Evolutionary conservation across 768 basidiomycete species (phyloP).

Genomic region (Calvatia gigantea): DNA sequence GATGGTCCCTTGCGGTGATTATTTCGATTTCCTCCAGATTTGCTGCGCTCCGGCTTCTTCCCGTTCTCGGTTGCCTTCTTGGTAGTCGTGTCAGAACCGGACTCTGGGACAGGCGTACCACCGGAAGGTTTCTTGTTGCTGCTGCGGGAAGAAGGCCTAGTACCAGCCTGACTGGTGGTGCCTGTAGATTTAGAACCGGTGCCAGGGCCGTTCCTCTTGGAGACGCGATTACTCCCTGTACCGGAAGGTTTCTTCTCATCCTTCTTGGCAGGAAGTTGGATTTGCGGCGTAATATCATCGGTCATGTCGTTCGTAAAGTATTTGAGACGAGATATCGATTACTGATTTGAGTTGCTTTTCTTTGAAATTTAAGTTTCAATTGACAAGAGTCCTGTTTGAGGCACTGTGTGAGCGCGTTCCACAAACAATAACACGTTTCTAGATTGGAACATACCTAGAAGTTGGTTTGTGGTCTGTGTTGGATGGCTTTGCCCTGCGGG

Average conservation of each 20-base stretch:
- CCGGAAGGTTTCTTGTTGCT: conserved; percentile 60
- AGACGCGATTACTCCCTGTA: conserved; percentile 47
- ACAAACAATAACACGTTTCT: not conserved
- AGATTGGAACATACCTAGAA: conserved; percentile 34
- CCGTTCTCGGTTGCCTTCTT: conserved; percentile 55
- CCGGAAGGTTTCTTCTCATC: conserved; percentile 66
- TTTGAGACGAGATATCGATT: conserved; percentile 39
- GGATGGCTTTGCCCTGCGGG: conserved; percentile 86
- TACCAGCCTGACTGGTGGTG: conserved; percentile 37
- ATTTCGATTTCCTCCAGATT: conserved; percentile 40
- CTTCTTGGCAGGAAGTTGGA: conserved; percentile 55
- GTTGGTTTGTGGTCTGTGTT: conserved; percentile 35
- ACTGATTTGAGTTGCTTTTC: conserved; percentile 32
- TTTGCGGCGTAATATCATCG: conserved; percentile 68
- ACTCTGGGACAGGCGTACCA: conserved; percentile 47
- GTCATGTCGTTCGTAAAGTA: conserved; percentile 85
- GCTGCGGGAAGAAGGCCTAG: conserved; percentile 61
- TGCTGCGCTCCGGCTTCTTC: conserved; percentile 46
- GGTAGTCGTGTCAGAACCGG: conserved; percentile 68
- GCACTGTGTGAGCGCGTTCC: conserved; percentile 10
- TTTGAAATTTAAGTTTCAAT: conserved; percentile 32
- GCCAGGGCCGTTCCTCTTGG: conserved; percentile 56
- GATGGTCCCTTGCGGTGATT: conserved; percentile 59
- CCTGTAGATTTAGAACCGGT: conserved; percentile 41
- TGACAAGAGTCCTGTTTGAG: conserved; percentile 15